Conservation (phyloP, 805 yeast genomes). For the Yarrowia yakushimensis region DNA sequence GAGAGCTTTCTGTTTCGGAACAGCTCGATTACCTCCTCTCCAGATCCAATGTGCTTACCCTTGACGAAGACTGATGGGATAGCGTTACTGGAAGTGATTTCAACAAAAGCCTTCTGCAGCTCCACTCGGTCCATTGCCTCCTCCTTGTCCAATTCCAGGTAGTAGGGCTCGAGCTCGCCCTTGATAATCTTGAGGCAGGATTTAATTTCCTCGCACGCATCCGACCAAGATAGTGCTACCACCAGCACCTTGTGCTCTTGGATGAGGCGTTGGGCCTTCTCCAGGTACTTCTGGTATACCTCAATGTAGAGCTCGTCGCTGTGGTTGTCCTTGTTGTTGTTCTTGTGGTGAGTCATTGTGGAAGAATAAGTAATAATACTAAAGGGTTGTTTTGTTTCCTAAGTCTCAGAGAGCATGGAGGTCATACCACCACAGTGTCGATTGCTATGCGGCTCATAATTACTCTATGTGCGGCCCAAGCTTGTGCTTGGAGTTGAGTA, state of each 20-base stretch:
- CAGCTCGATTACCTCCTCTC: constrained; percentile 34
- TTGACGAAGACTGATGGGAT: constrained; percentile 66
- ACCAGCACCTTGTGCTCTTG: constrained; percentile 14
- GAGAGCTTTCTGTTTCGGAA: constrained; percentile 26
- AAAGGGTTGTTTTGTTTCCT: too few species aligned
- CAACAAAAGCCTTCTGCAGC: constrained; percentile 55
- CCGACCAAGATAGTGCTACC: constrained; percentile 17
- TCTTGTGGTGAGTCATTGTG: constrained; percentile 1
- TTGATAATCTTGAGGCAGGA: constrained; percentile 5
- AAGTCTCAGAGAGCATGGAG: neutral
- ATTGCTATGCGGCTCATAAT: constrained; percentile 23
- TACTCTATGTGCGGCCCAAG: constrained; percentile 18
- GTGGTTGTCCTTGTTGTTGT: constrained; percentile 12
- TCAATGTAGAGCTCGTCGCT: constrained; percentile 12
- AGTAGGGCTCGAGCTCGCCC: constrained; percentile 17
- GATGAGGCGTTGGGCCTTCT: constrained; percentile 5
- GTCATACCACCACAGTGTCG: neutral
- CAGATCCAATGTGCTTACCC: constrained; percentile 58
- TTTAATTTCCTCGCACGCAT: constrained; percentile 10
- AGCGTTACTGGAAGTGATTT: constrained; percentile 58
- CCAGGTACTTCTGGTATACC: constrained; percentile 10
- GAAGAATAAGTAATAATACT: neutral
- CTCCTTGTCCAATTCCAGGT: constrained; percentile 57
- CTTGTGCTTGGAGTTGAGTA: neutral
- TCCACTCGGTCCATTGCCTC: constrained; percentile 45